phyloP scores from a whole-genome alignment of 345 rosid species.

The Iberis pinnata region DNA sequence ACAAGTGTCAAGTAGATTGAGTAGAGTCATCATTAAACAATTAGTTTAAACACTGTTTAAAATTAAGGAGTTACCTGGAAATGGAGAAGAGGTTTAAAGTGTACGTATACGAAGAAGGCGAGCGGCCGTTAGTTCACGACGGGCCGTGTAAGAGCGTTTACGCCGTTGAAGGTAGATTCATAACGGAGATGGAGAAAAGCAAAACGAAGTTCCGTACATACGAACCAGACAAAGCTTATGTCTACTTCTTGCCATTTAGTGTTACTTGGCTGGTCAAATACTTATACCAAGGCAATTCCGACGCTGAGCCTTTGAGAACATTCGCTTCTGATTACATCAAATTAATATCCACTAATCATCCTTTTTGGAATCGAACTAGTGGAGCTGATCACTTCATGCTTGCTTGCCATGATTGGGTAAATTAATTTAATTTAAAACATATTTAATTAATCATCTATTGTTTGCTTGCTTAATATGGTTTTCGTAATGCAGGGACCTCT shows the following conservation, averaged over 20 bases:
- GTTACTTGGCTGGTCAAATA: slow-evolving; percentile 70
- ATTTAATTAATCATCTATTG: no score
- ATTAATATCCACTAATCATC: slow-evolving; percentile 52
- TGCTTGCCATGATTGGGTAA: slow-evolving; percentile 86
- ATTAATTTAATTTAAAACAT: no score
- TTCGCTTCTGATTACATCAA: slow-evolving; percentile 66
- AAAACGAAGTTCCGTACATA: slow-evolving; percentile 43
- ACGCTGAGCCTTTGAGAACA: slow-evolving; percentile 40
- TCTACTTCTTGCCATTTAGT: slow-evolving; percentile 80
- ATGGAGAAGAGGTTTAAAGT: slow-evolving; percentile 90
- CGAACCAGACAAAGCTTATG: slow-evolving; percentile 53
- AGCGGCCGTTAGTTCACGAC: slow-evolving; percentile 57
- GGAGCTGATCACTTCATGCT: slow-evolving; percentile 93
- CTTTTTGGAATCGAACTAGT: slow-evolving; percentile 65
- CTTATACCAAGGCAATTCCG: slow-evolving; percentile 36
- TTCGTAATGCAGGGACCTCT: slow-evolving; percentile 65
- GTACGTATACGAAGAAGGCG: slow-evolving; percentile 79
- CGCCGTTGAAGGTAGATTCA: slow-evolving; percentile 81
- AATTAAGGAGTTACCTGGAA: slow-evolving; percentile 60
- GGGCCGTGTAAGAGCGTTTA: slow-evolving; percentile 88
- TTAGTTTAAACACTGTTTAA: background rate
- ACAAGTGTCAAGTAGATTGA: slow-evolving; percentile 23
- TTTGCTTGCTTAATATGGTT: background rate
- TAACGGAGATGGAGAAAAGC: slow-evolving; percentile 62
- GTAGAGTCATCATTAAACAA: slow-evolving; percentile 7